Evolutionary conservation across 1,284 basidiomycete species (phyloP).

Genomic region (Rhodotorula glutinis): DNA sequence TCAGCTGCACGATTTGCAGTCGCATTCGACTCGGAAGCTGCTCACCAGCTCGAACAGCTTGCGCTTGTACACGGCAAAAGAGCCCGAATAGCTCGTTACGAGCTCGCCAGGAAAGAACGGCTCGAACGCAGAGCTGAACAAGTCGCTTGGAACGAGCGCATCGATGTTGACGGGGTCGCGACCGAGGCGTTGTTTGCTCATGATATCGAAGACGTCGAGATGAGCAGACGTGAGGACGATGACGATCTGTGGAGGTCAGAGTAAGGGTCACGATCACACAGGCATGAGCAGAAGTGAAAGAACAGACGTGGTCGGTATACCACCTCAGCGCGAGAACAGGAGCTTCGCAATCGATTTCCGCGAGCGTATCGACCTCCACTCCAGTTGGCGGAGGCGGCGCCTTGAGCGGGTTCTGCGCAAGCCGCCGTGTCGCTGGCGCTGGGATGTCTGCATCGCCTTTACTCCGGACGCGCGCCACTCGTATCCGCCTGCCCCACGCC

Average conservation of each 20-base stretch:
- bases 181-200: constrained; percentile 48
- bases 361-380: constrained; percentile 48
- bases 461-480: constrained; percentile 53
- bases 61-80: constrained; percentile 77
- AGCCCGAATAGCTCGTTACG: constrained; percentile 45
- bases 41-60: constrained; percentile 85
- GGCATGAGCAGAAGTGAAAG: constrained; percentile 14
- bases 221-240: constrained; percentile 57
- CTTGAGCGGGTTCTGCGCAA: constrained; percentile 1
- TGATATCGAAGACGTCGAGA: constrained; percentile 69
- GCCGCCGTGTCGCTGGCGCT: constrained; percentile 4
- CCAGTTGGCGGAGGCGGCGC: constrained; percentile 8
- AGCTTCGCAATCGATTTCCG: constrained; percentile 46
- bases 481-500: constrained; percentile 70
- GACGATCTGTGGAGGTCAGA: constrained; percentile 49
- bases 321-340: constrained; percentile 52
- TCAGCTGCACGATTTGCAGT: no score
- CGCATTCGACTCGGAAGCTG: constrained; percentile 19
- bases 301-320: constrained; percentile 49
- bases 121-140: constrained; percentile 35
- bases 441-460: constrained; percentile 1
- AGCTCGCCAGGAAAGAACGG: constrained; percentile 4
- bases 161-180: constrained; percentile 45
- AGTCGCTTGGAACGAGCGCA: constrained; percentile 46
- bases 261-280: constrained; percentile 50